Evolutionary conservation across 306 rosid genomes (phyloP), one percentile per base, ranked within the genome.

Genomic region (Quercus wislizeni): DNA sequence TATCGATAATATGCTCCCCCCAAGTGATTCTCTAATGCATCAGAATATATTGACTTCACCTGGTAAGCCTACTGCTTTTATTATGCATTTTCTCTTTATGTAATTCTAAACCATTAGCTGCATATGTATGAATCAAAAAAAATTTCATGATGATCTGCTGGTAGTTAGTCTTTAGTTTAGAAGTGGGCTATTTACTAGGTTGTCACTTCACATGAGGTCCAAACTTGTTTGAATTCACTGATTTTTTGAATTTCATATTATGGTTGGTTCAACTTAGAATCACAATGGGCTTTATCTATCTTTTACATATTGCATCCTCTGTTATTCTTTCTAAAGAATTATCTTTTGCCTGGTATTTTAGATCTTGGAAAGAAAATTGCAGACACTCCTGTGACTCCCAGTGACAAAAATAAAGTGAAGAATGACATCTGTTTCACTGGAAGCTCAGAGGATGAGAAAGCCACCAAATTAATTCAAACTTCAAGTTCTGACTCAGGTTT

Each of bases 1-100:
- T 1, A 72, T 56, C 30, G 92, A 92, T 35, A 86, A 82, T 77
- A 90, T 87, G 97, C 38, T 76, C 71, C 74, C 74, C 43, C 79
- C 61, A 27, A 82, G 63, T 49, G 89, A 85, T 78, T 65, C 85
- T 28, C 6, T 28, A 25, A 80, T 43, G 83, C 54, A 23, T 72
- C 85, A 75, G 76, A 82, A 82, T 85, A 82, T 82, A 76, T 55
- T 78, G 46, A 17, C 77, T 58, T 88, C 83, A 74, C 86, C 54
- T 59, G 94, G 99, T 91, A 85, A 73, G 87, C 77, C 21, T 78
- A 69, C 28, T 79, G 2, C 43, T 1, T 31, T 33, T 17, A 30
- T 67, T 19, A 58, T 25, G 46, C 55, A 5, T 74, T 55, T 28
- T 20, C 19, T 55, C 27, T 15, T 38, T 71, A 4, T 46, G 30